Evolutionary conservation across 495 filamentous ascomycete genomes (phyloP).

Genomic region (Aspergillus asperescens): DNA sequence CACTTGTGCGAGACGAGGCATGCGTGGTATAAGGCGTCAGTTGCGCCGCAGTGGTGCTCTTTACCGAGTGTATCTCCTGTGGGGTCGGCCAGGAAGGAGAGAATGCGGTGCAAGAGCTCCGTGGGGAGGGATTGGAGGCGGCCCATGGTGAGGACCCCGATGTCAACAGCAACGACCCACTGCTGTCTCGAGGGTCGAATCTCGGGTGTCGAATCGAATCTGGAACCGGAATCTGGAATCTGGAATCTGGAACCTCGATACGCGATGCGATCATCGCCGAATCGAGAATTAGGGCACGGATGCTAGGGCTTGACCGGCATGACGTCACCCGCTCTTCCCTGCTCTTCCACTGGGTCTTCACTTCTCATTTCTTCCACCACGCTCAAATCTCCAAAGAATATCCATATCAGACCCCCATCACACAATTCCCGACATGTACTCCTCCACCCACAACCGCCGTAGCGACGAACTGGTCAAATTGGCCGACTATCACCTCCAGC

Average conservation of each 20-base stretch:
- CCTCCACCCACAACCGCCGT: constrained; percentile 49
- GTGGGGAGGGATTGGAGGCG: constrained; percentile 3
- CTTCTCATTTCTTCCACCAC: background rate
- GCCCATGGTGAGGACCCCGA: constrained; percentile 1
- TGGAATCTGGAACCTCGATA: background rate
- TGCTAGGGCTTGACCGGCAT: background rate
- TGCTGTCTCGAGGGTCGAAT: no score
- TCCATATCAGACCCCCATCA: background rate
- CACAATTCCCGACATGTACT: constrained; percentile 46
- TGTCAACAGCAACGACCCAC: no score
- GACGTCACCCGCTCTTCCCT: background rate
- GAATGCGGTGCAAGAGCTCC: constrained; percentile 3
- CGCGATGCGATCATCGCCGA: background rate
- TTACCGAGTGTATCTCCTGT: background rate
- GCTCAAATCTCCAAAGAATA: background rate
- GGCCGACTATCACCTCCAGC: constrained; percentile 58
- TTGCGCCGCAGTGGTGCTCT: background rate
- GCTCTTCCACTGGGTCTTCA: background rate
- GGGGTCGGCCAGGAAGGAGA: background rate
- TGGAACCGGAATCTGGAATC: background rate
- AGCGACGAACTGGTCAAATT: constrained; percentile 51
- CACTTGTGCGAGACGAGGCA: constrained; percentile 24
- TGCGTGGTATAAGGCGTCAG: constrained; percentile 3
- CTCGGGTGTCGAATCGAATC: no score
- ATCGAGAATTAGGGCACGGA: background rate